Evolutionary conservation across 1,139 yeast species (phyloP), one percentile per base, ranked within the genome.

Genomic region (Zygotorulaspora mrakii): DNA sequence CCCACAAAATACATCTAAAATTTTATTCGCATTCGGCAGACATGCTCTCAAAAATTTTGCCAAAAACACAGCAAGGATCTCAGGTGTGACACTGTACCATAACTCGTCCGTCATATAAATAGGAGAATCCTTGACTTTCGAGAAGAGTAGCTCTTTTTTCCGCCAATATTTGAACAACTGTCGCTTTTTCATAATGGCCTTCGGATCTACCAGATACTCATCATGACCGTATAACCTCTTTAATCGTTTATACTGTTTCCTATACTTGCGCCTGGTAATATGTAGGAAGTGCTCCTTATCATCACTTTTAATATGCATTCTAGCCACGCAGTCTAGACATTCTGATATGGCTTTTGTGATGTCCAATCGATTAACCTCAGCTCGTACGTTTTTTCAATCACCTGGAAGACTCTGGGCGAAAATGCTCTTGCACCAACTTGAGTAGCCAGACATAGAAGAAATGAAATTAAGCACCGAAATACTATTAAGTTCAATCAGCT

Each of bases 1-100:
- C 0, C 99, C 99, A 50, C 96, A 84, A 56, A 89, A 89, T 3
- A 87, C 74, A 57, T 91, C 98, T 39, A 80, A 57, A 0, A 75
- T 63, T 0, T 59, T 55, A 2, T 57, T 54, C 1, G 79, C 73
- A 0, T 69, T 55, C 0, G 88, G 79, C 28, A 67, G 60, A 39
- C 77, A 70, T n/a, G 69, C 65, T 30, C 60, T 62, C 16, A 82
- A 64, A 43, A 82, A 71, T 35, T 70, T 67, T 0, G 96, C 89
- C 0, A 77, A 64, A 53, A 77, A 77, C 17, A 66, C 63, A 0
- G 95, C 94, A 4, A 85, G 65, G 2, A 62, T 55, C 57, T 91
- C 98, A 0, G 96, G 94, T 0, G 98, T 91, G 3, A 88, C 96
- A 42, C 95, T 82, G 61, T 72, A 91, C 95, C 96, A 87, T 43